Evolutionary conservation across 352 stramenopile genomes (phyloP).

Genomic region (Globisporangium spiculum): DNA sequence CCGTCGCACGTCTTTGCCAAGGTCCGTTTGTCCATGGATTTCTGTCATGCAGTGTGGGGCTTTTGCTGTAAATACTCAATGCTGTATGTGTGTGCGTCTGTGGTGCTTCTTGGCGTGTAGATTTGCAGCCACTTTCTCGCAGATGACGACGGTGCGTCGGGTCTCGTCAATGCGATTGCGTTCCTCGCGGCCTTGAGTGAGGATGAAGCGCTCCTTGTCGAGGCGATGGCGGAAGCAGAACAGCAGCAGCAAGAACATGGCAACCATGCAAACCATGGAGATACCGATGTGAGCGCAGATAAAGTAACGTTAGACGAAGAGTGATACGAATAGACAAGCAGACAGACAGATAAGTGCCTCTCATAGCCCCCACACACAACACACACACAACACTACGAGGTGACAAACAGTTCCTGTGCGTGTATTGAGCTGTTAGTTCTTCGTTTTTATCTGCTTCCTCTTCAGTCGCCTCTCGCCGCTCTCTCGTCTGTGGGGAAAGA

Average conservation of each 20-base stretch:
- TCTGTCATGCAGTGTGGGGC: neutral
- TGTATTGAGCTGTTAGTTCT: conserved; percentile 9
- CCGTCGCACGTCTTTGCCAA: conserved; percentile 40
- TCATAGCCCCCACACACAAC: neutral
- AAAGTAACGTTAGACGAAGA: neutral
- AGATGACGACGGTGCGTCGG: conserved; percentile 5
- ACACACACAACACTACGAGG: neutral
- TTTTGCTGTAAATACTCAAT: neutral
- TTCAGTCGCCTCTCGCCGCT: neutral
- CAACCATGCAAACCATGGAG: neutral
- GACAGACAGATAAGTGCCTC: neutral
- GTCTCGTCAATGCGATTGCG: conserved; percentile 36
- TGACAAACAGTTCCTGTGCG: conserved; percentile 7
- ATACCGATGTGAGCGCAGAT: neutral
- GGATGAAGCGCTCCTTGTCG: conserved; percentile 23
- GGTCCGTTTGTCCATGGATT: conserved; percentile 23
- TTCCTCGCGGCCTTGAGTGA: conserved; percentile 33
- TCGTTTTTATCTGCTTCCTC: neutral
- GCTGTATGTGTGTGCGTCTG: neutral
- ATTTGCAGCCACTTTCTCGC: conserved; percentile 34
- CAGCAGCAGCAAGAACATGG: neutral
- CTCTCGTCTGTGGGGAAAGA: neutral
- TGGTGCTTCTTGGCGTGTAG: conserved; percentile 17
- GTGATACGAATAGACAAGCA: neutral
- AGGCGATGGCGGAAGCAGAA: neutral